Base-by-base conservation (phyloP, 2,329 filamentous ascomycete genomes). In the Cladophialophora carrionii region DNA sequence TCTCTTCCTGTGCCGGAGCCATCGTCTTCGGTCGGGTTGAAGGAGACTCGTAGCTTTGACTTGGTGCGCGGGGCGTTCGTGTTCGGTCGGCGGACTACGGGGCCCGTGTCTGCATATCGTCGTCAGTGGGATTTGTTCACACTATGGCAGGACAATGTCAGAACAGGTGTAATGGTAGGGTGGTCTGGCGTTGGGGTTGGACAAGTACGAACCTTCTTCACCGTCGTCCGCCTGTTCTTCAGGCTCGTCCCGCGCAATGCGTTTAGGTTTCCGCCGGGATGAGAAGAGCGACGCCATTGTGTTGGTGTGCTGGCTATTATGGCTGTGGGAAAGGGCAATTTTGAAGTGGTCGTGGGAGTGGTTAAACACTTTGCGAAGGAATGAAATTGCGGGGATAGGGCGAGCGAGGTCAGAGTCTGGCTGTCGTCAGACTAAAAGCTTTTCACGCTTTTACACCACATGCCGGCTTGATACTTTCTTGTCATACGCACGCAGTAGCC, bases 1-100 rank as follows among this genome's bases (percentile, higher is more conserved):
- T 43, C 37, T 60, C 34, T 60, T 20, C 37, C 64, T 32, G 29
- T 41, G 9, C 41, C 53, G 26, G 80, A 81, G 64, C 83, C 82
- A 20, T 82, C 81, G 9, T 83, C 83, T 55, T 84, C 82, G 31
- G 81, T 81, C 0, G 85, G 84, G 0, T 88, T 91, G 75, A 96
- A 96, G 0, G 92, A 96, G 24, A 96, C 82, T 6, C 90, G 86
- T 2, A 91, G 83, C 17, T 87, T 87, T 3, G 89, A 88, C 73
- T 91, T 91, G 76, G 92, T 94, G 64, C 88, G 85, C 62, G 76
- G 72, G 71, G 85, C 87, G n/a, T 75, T 68, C 0, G 73, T 75
- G 37, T 71, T 56, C n/a, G 85, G 84, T 70, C 83, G 80, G 71
- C 84, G 84, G 20, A 87, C 80, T 52, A 83, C 77, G 17, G 83